Evolutionary conservation across 441 rosid species (phyloP).

Genomic region (Pelargonium cotyledonis): DNA sequence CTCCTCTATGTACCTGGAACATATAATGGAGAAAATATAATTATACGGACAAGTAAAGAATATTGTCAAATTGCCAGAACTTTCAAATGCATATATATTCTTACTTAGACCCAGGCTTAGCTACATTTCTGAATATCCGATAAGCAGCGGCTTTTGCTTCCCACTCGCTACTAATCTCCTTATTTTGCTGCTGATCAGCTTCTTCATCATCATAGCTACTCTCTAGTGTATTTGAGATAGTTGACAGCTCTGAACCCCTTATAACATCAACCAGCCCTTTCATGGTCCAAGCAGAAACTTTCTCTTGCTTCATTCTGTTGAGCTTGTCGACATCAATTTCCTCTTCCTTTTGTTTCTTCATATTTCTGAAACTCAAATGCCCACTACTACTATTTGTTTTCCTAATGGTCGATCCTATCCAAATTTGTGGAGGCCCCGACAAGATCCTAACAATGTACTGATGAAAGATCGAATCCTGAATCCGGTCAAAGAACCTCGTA

Average conservation of each 20-base stretch:
- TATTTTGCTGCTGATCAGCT: constrained; percentile 35
- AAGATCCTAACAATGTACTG: constrained; percentile 72
- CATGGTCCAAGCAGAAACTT: constrained; percentile 90
- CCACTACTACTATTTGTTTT: constrained; percentile 37
- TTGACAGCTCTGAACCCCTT: constrained; percentile 56
- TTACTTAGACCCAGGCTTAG: constrained; percentile 40
- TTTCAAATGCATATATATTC: constrained; percentile 13
- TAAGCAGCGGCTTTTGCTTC: constrained; percentile 74
- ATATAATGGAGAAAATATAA: not conserved
- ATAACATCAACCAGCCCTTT: constrained; percentile 77
- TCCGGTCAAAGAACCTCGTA: constrained; percentile 69
- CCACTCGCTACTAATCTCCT: constrained; percentile 73
- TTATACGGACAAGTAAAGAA: not conserved
- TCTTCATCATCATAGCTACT: constrained; percentile 18
- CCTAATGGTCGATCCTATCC: constrained; percentile 34
- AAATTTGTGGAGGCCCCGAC: constrained; percentile 66
- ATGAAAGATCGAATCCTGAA: constrained; percentile 79
- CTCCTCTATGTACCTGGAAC: constrained; percentile 55
- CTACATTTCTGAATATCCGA: constrained; percentile 51
- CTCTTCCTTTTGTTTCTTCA: constrained; percentile 44
- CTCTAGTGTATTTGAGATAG: constrained; percentile 63
- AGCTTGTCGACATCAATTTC: constrained; percentile 69
- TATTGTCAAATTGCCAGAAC: not conserved
- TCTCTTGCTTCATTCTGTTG: constrained; percentile 69
- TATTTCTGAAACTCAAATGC: constrained; percentile 44